Evolutionary conservation across 805 yeast species (phyloP), one percentile per base, ranked within the genome.

Genomic region (Danielozyma ontarioensis): DNA sequence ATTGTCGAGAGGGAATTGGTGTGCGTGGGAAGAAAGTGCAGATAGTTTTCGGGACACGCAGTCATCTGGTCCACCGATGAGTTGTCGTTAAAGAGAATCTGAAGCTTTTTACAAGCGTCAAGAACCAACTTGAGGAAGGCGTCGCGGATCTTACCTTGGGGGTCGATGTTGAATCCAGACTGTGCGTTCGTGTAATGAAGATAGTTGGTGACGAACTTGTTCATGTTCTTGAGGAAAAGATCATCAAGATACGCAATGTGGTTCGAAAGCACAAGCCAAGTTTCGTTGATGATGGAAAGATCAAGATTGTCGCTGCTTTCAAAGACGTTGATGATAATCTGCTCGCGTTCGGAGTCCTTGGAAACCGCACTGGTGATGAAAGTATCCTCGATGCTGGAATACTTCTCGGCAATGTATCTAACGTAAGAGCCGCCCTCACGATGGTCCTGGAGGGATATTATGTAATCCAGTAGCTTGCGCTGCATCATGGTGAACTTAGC

Each of bases 191-290:
- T 44, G 40, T 64, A 65, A 33, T 64, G 66, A 5, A 40, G 46
- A 40, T 64, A 66, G 38, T 64, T 66, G 28, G 53, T 55, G 17
- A 60, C 60, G 37, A 66, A 64, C 40, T 55, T 63, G 13, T 49
- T 38, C 28, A 65, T 42, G 28, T 51, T 55, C 15, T 44, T 50
- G 23, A 48, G 35, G 40, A 62, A 58, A 13, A 55, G 38, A 5
- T 51, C 66, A 17, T 58, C 55, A 17, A 64, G 41, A 34, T 58
- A 64, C 11, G 45, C 45, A 13, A 65, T 46, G 36, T 58, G 63
- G 40, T 66, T 66, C 24, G 50, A 39, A 16, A 66, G 48, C 4
- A 66, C 63, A 29, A 65, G 48, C 72, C 72, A 66, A 1, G 71
- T 55, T 40, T 66, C 72, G 44, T 59, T 66, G 29, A 64, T 50